Percentiles rank a stretch among this genome's conserved stretches.
Evolutionary conservation across 2,329 filamentous ascomycete genomes (phyloP).

Genomic region (Sporothrix globosa): DNA sequence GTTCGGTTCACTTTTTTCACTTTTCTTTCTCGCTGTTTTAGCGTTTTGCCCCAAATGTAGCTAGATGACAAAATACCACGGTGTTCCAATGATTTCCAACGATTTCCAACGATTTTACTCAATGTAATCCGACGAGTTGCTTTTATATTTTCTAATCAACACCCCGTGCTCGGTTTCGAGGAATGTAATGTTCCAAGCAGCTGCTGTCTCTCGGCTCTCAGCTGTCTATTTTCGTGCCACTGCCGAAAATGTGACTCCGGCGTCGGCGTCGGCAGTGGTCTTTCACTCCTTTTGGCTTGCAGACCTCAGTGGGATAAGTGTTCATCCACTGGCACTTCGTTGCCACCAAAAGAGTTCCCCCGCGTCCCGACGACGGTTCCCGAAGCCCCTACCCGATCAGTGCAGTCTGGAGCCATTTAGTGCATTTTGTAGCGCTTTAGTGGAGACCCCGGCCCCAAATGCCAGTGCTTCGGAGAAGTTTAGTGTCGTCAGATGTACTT

Average conservation of each 20-base stretch:
- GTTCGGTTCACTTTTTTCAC: background rate
- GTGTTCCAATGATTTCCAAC: background rate
- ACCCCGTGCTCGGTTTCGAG: too few relatives aligned
- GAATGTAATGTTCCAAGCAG: too few relatives aligned
- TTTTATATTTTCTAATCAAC: background rate
- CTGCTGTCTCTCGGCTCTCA: background rate
- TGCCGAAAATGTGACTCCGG: constrained; percentile 4
- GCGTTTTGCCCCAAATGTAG: background rate
- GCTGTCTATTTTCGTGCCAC: constrained; percentile 21
- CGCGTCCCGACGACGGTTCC: constrained; percentile 30
- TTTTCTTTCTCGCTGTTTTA: background rate
- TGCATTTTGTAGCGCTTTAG: too few relatives aligned
- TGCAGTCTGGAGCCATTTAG: background rate
- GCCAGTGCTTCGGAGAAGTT: background rate
- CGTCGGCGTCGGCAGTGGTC: constrained; percentile 22
- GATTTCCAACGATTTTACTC: background rate
- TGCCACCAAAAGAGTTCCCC: constrained; percentile 27
- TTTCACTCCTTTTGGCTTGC: background rate
- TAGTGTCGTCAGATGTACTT: background rate
- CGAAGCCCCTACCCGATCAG: constrained; percentile 29
- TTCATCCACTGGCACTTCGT: constrained; percentile 14
- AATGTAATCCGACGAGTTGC: background rate
- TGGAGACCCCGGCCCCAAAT: too few relatives aligned
- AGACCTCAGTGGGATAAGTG: background rate
- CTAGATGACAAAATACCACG: constrained; percentile 22